Base-by-base conservation (phyloP, 306 rosid species). In the Begonia fuchsioides region DNA sequence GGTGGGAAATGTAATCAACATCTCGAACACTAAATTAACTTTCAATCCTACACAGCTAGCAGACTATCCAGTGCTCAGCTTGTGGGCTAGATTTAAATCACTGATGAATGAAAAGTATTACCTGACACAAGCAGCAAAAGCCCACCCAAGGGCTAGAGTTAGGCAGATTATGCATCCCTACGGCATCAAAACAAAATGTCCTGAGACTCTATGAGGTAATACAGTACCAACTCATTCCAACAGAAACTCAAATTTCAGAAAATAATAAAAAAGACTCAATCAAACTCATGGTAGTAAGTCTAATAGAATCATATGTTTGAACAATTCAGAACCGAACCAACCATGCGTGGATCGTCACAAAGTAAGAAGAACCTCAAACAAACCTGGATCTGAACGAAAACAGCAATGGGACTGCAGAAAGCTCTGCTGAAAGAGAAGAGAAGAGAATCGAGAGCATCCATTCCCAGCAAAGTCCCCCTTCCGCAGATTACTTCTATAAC, bases 351-450 rank as follows among this genome's bases (percentile, higher is more conserved):
- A 67, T 68, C 78, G 68, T 54, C 47, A 46, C 32, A 47, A 51
- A 5, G 32, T 8, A 11, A 39, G 6, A 11, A 2, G 20, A 47
- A 16, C 19, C 16, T 2, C 13, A 38, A 17, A 17, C 41, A 47
- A 64, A 90, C 97, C 98, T 90, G 98, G 57, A 72, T 68, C 86
- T 81, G 98, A 63, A 77, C 0, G 56, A 79, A 85, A 49, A 84
- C 48, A 10, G 79, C 86, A 1, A 72, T 8, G 8, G 94, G 94
- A 52, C 66, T 53, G 43, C 73, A 71, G 10, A 79, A 61, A 1
- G 56, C 11, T 32, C 43, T 55, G 79, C 74, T 58, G 53, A 79
- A 82, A 66, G 75, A 75, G 76, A 90, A 79, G 72, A 90, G 80
- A 48, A 75, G 55, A 53, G 64, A 67, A 85, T 90, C 98, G 20